Base-by-base conservation (phyloP, 2,329 filamentous ascomycete species). In the Lasiodiplodia theobromae region DNA sequence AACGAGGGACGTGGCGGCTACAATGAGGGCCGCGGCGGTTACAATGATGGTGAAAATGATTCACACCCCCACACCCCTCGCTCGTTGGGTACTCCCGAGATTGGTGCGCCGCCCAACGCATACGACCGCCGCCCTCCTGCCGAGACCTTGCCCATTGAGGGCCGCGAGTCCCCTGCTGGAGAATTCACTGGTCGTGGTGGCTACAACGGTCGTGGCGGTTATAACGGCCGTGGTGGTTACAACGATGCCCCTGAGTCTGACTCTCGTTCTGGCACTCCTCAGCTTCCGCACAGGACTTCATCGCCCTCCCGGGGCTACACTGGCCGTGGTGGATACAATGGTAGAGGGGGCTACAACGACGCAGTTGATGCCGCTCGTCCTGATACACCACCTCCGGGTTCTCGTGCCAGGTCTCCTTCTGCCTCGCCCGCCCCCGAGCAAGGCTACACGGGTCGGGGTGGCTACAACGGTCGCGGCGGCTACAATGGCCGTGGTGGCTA, bases 401-500 rank as follows among this genome's bases (percentile, higher is more conserved):
- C 49, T 40, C 58, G 37, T 21, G 52, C 23, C 25, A 62, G 67
- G 7, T 65, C 60, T 31, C 67, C 67, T 11, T 65, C 52, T 49
- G 21, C 60, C 4, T 64, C 60, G 47, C 60, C 60, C 6, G 5
- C 18, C 10, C 60, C 60, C 4, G 31, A 64, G 11, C 49, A 66
- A 3, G 70, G 70, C 16, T 71, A 67, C 54, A 71, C 71, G 10
- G 74, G 76, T 66, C 74, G 75, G 52, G 75, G 74, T 18, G 76
- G 76, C 23, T 72, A 78, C 60, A 76, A 77, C 60, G 71, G 70
- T 2, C 69, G 76, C 2, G 75, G 75, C 28, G 76, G 76, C 2
- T 75, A 75, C 68, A 79, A 78, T 28, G 77, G 76, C 58, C 72
- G 72, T 21, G 76, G 74, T 67, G 76, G 77, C 51, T 78, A 78